Evolutionary conservation across 202 grass and related monocot genomes (phyloP).

Genomic region (Brachypodium distachyon): DNA sequence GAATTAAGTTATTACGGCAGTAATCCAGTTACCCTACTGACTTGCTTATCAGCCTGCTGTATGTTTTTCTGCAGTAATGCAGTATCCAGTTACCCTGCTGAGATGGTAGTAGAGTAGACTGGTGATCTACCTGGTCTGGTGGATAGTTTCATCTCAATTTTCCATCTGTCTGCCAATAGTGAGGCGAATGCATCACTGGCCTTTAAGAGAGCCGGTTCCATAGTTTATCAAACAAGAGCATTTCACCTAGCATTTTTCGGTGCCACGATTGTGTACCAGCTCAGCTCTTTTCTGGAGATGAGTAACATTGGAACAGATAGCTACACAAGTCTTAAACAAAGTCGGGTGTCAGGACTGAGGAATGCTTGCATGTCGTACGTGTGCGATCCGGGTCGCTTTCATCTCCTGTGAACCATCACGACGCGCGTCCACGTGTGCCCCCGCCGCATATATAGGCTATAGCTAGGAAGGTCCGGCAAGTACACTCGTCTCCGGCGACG

Average conservation of each 20-base stretch:
- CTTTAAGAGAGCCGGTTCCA: no score
- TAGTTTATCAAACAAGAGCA: no score
- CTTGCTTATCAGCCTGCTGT: no score
- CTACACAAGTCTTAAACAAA: not conserved
- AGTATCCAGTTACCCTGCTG: no score
- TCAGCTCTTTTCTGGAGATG: not conserved
- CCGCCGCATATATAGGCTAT: not conserved
- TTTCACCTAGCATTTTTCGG: no score
- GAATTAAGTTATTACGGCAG: not conserved
- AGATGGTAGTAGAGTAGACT: no score
- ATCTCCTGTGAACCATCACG: constrained; percentile 5
- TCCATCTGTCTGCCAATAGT: no score
- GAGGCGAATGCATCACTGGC: no score
- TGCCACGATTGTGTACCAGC: not conserved
- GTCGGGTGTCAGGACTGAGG: not conserved
- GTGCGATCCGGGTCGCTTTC: not conserved
- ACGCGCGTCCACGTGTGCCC: not conserved
- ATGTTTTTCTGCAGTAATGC: no score
- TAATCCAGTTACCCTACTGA: not conserved
- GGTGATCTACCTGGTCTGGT: not conserved
- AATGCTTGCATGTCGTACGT: not conserved
- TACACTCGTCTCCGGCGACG: not conserved
- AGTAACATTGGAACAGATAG: not conserved
- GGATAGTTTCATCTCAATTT: not conserved
- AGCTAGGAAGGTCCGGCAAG: not conserved